These are phyloP conservation scores for Naganishia cerealis DNA, from an alignment of 1,284 basidiomycete genomes.

Conservation along the genomic window DNA sequence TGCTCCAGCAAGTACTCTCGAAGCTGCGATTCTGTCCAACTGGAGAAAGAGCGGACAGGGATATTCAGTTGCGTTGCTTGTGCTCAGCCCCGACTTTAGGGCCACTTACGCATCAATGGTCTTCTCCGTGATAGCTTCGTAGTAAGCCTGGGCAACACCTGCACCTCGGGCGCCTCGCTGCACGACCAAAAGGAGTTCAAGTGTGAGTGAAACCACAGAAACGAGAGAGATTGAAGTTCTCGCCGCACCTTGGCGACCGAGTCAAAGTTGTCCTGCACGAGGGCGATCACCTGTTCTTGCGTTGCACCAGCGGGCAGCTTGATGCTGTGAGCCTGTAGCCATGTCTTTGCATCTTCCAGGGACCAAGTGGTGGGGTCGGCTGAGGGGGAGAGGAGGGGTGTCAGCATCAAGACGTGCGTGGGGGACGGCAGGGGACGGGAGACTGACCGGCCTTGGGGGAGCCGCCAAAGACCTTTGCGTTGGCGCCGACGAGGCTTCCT, in stretches of 20 bases:
- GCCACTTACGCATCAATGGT: constrained; percentile 53
- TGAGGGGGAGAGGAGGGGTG: background rate
- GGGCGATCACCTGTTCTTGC: constrained; percentile 42
- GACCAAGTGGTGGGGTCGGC: constrained; percentile 35
- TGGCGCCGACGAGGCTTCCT: constrained; percentile 28
- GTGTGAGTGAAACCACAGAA: constrained; percentile 17
- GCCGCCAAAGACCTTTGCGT: constrained; percentile 49
- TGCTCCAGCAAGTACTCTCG: constrained; percentile 81
- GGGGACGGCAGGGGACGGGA: constrained; percentile 41
- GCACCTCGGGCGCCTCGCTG: constrained; percentile 56
- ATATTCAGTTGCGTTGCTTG: background rate
- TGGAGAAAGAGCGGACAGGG: constrained; percentile 49
- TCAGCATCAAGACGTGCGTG: constrained; percentile 35
- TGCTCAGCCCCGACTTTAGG: background rate
- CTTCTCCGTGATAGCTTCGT: constrained; percentile 58
- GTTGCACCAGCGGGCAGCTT: constrained; percentile 29
- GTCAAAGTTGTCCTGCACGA: constrained; percentile 68
- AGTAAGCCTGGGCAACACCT: constrained; percentile 70
- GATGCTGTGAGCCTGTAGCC: constrained; percentile 33
- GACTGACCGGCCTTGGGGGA: constrained; percentile 35
- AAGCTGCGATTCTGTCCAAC: constrained; percentile 78
- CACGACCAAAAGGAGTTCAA: background rate
- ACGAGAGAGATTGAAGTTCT: constrained; percentile 36
- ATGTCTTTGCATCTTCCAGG: constrained; percentile 32
- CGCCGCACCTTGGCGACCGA: constrained; percentile 52